Conservation (phyloP, 495 filamentous ascomycete genomes). For the Chaetomium tenue region DNA sequence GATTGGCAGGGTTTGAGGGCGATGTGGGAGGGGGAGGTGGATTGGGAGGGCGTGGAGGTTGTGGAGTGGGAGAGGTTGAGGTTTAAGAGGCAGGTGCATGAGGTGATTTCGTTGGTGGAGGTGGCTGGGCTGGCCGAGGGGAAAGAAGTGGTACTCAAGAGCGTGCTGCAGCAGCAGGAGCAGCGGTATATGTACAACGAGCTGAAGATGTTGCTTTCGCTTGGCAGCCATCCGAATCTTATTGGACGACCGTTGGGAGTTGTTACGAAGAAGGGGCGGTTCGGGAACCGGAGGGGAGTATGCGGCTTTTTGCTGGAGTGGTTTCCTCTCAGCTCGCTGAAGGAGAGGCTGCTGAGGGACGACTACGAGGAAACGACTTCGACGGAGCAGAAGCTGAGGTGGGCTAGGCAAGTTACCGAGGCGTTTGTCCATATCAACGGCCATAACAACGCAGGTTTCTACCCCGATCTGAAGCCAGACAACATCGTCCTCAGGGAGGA, state of each 20-base stretch:
- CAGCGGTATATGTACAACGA: conserved; percentile 41
- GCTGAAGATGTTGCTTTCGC: conserved; percentile 37
- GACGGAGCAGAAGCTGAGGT: conserved; percentile 27
- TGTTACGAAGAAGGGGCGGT: conserved; percentile 35
- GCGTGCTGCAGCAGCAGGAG: conserved; percentile 35
- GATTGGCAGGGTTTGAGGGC: conserved; percentile 29
- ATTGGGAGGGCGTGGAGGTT: conserved; percentile 32
- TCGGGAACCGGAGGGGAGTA: conserved; percentile 36
- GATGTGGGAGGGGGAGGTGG: conserved; percentile 32
- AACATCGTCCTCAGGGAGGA: conserved; percentile 32
- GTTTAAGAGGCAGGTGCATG: conserved; percentile 41
- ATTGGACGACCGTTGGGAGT: conserved; percentile 31
- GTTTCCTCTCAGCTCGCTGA: conserved; percentile 33
- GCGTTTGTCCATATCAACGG: conserved; percentile 37
- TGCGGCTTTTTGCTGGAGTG: conserved; percentile 39
- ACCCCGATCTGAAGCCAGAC: conserved; percentile 42
- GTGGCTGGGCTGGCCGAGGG: conserved; percentile 14
- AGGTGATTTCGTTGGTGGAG: conserved; percentile 42
- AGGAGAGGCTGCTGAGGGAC: conserved; percentile 24
- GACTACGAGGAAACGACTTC: conserved; percentile 2
- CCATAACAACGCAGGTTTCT: conserved; percentile 30
- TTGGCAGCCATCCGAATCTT: conserved; percentile 34
- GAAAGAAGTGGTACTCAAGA: conserved; percentile 39
- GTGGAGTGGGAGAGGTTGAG: conserved; percentile 39
- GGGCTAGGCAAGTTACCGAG: conserved; percentile 33